Conservation (phyloP, 2,329 filamentous ascomycete genomes). For the Botrytis tulipae region DNA sequence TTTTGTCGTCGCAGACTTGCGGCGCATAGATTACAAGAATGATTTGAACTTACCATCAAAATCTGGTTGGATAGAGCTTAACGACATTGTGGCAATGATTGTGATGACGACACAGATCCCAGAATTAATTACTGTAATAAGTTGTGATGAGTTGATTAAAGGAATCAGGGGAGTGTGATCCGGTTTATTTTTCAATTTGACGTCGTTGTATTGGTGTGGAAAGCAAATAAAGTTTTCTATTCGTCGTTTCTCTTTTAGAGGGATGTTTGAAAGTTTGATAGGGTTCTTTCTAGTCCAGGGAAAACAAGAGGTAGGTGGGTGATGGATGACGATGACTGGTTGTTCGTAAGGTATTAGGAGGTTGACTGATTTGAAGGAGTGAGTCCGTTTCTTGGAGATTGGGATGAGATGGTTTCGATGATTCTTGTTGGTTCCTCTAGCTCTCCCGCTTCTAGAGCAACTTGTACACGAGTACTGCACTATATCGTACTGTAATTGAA, state of each 20-base stretch:
- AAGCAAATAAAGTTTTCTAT: not conserved
- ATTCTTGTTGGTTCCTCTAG: not conserved
- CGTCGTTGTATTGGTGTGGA: not conserved
- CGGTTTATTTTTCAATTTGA: not conserved
- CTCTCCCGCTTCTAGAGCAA: not conserved
- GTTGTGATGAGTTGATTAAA: not conserved
- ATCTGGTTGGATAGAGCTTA: slow-evolving; percentile 34
- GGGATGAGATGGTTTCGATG: not conserved
- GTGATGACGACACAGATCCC: slow-evolving; percentile 3
- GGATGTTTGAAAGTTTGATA: not conserved
- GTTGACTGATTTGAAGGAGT: not conserved
- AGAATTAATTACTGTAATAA: slow-evolving; percentile 1
- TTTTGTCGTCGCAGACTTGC: slow-evolving; percentile 29
- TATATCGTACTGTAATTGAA: slow-evolving; percentile 1
- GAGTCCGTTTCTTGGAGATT: not conserved
- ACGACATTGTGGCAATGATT: slow-evolving; percentile 34
- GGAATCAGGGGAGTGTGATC: not conserved
- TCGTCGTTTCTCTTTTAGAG: not conserved
- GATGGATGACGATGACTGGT: not conserved
- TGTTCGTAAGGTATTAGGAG: not conserved
- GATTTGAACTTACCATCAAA: slow-evolving; percentile 32
- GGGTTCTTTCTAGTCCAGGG: not conserved
- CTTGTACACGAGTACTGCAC: not conserved
- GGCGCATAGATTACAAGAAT: slow-evolving; percentile 29
- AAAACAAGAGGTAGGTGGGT: not conserved